Evolutionary conservation across 805 yeast species (phyloP).

Genomic region (Myxozyma melibiosi): DNA sequence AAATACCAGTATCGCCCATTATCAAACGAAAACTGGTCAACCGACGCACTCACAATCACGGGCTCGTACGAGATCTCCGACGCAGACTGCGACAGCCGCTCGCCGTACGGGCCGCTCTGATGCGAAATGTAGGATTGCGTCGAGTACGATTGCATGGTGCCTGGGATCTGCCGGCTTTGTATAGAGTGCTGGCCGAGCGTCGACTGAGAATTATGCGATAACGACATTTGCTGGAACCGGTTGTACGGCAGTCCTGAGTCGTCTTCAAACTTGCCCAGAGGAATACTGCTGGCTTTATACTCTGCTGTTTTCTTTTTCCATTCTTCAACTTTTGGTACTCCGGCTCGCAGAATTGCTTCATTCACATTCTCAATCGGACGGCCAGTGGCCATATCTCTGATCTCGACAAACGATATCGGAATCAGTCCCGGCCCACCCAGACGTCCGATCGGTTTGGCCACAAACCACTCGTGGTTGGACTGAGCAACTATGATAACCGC

Average conservation of each 20-base stretch:
- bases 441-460: conserved; percentile 92
- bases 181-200: conserved; percentile 2
- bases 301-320: conserved; percentile 92
- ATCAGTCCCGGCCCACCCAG: conserved; percentile 94
- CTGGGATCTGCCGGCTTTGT: conserved; percentile 5
- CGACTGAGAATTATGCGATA: conserved; percentile 8
- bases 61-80: conserved; percentile 28
- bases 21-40: conserved; percentile 76
- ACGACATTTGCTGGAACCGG: conserved; percentile 25
- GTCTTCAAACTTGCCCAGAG: conserved; percentile 61
- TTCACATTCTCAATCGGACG: conserved; percentile 57
- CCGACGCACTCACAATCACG: conserved; percentile 63
- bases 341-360: conserved; percentile 64
- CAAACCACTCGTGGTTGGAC: conserved; percentile 95
- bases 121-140: conserved; percentile 11
- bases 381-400: conserved; percentile 73
- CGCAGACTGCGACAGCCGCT: conserved; percentile 13
- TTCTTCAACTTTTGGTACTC: conserved; percentile 88
- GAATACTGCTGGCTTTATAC: conserved; percentile 87
- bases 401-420: conserved; percentile 85
- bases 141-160: not conserved
- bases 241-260: conserved; percentile 23
- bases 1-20: conserved; percentile 89
- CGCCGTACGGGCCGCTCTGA: conserved; percentile 5
- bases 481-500: conserved; percentile 92